Base-by-base conservation (phyloP, 345 rosid species). In the Sonneratia alba region DNA sequence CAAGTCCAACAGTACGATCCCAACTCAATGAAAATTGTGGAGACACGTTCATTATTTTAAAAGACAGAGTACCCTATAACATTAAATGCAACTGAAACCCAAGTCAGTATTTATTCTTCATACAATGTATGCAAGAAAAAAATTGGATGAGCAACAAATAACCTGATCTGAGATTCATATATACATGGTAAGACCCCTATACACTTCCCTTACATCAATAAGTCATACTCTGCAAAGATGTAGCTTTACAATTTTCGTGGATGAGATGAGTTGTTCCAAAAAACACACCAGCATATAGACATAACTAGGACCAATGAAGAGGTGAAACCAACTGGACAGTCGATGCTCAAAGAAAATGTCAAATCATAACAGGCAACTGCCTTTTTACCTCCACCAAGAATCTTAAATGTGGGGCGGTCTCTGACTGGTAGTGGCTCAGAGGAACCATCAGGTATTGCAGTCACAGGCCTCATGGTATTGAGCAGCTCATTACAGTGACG, bases 371-470 rank as follows among this genome's bases (percentile, higher is more conserved):
- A 47, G 15, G 15, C 32, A 27, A 27, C 32, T 27, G 32, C 32
- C 16, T 13, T 36, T 47, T 27, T 51, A 70, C 78, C 73, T 64
- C 73, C 77, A 32, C 70, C 75, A 36, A 79, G 81, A 85, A 71
- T 71, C 80, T 79, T 84, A 64, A 74, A 67, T n/a, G 75, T 45
- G 36, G 53, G 71, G 72, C 75, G 69, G 72, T 74, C 78, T 79
- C 84, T 89, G 66, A 78, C 63, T 16, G 79, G 72, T 67, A 83
- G 76, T 69, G 81, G 85, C 76, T 86, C 82, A 71, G 75, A 78
- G 72, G 84, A 75, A 73, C 84, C 79, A 62, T 72, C 83, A 76
- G 7, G 21, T 59, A 43, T 67, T 68, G 43, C 73, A 36, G 79
- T 73, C 70, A 70, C 45, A 37, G 86, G 62, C 78, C 70, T 75